Base-by-base conservation (phyloP, 192 early-diverging fungal genomes). In the Pecoramyces ruminantium region DNA sequence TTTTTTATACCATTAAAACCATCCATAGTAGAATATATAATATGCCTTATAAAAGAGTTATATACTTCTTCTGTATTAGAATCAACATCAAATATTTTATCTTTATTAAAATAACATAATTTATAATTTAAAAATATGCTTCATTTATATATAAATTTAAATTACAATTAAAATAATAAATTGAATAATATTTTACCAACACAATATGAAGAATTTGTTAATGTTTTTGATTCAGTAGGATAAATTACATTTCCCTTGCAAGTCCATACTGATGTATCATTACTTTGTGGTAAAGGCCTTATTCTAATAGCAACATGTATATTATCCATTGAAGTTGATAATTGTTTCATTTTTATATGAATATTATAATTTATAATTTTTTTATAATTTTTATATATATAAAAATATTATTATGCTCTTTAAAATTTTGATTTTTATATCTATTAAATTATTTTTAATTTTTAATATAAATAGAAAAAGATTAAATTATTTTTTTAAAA, bases 1-100 rank as follows among this genome's bases (percentile, higher is more conserved):
- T 67, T 34, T 38, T 13, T 30, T 30, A 78, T 90, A 90, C 96
- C 96, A 85, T 99, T 97, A 83, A 94, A 96, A 13, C 97, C 97
- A 30, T 93, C 91, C 96, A 97, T 96, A 6, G 94, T 86, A 16
- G 88, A 88, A 29, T 83, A 80, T 28, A 93, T 89, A 8, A 92
- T 90, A 67, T 86, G 51, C n/a, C 51, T 67, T 67, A 67, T n/a
- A 9, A 67, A 67, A 11, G 51, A 67, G n/a, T 67, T 67, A n/a
- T 67, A 67, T 67, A 67, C 51, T n/a, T 67, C 51, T n/a, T 67
- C 51, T n/a, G 51, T 67, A 67, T 67, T 67, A n/a, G 51, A 67
- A 27, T 67, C 51, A 67, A 67, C 51, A 67, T 67, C 9, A 67
- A 67, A 67, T 67, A 67, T 67, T 67, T 67, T 67, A 67, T 67